These are phyloP conservation scores for Aspergillus ostianus DNA, from an alignment of 495 filamentous ascomycete species.

Conservation along the genomic window DNA sequence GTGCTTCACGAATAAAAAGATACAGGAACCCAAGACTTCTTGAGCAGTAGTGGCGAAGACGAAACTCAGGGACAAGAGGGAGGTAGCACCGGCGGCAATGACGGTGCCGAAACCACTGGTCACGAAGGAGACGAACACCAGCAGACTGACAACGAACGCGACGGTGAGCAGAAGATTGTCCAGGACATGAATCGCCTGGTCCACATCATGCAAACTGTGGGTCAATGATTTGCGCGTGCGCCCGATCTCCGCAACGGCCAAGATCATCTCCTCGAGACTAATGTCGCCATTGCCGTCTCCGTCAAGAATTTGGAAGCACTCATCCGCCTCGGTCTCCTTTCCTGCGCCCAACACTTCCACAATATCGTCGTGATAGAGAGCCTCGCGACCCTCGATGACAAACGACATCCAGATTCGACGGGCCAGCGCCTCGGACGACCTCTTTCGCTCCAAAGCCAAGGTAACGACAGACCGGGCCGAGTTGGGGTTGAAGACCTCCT, in stretches of 20 bases:
- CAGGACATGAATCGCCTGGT: slow-evolving; percentile 87
- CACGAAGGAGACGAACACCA: slow-evolving; percentile 89
- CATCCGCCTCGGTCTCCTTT: slow-evolving; percentile 70
- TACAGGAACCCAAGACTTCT: slow-evolving; percentile 92
- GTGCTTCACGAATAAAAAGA: slow-evolving; percentile 98
- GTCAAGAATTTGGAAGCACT: slow-evolving; percentile 78
- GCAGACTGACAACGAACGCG: slow-evolving; percentile 73
- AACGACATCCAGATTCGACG: slow-evolving; percentile 98
- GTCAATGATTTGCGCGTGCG: slow-evolving; percentile 81
- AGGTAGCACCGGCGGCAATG: slow-evolving; percentile 91
- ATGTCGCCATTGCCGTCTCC: slow-evolving; percentile 91
- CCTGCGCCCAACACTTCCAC: slow-evolving; percentile 79
- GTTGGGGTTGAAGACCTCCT: slow-evolving; percentile 88
- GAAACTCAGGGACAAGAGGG: slow-evolving; percentile 89
- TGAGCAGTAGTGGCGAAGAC: slow-evolving; percentile 89
- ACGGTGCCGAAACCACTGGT: slow-evolving; percentile 81
- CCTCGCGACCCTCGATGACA: slow-evolving; percentile 82
- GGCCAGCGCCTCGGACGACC: slow-evolving; percentile 82
- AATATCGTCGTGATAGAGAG: slow-evolving; percentile 77
- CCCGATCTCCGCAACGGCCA: slow-evolving; percentile 78
- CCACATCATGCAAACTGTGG: slow-evolving; percentile 93
- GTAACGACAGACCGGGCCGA: slow-evolving; percentile 85
- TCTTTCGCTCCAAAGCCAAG: slow-evolving; percentile 79
- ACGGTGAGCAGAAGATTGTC: slow-evolving; percentile 80
- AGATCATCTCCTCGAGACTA: slow-evolving; percentile 90